Evolutionary conservation across 192 early-diverging fungal genomes (phyloP), one percentile per base, ranked within the genome.

Genomic region (Backusella liffmaniae): DNA sequence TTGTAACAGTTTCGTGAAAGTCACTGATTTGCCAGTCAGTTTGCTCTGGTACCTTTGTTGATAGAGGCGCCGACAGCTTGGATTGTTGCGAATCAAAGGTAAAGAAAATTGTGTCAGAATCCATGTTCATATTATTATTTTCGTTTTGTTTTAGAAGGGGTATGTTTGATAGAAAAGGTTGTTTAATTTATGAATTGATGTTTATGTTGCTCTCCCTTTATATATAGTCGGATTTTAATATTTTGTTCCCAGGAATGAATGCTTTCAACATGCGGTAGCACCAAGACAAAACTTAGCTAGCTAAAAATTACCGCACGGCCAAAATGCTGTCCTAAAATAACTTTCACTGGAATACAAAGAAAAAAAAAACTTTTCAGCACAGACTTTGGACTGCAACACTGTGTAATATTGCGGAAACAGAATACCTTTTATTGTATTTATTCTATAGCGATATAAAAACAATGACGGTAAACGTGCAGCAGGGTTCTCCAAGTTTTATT

Each of bases 31-130:
- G 23, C 56, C 56, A 62, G 10, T 62, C 56, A 26, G 23, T 62
- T 62, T 62, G 56, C 4, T 62, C 56, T 12, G 56, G 56, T 62
- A 62, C 56, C 56, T 62, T 62, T 62, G 56, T 62, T 13, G 56
- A 62, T 62, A 62, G 26, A 5, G 56, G 56, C 12, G 56, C 56
- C 12, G 56, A 23, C 29, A 62, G 26, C 12, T 62, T 62, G 56
- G 56, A 62, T 12, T 62, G 10, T 3, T 29, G 21, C 12, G 56
- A 13, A 62, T 62, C 26, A 62, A 29, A 29, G 56, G 23, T 29
- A 29, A 62, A 62, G 23, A 9, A 29, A 8, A 62, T 62, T 0
- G 23, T 62, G 23, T 62, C 56, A 62, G 56, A 29, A 29, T 13
- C 23, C 56, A 62, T 62, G 10, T 26, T 62, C n/a, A 62, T 62